Percentiles rank a stretch among this genome's conserved stretches.
phyloP scores from a whole-genome alignment of 192 early-diverging fungal genomes.

The Coemansia aciculifera region DNA sequence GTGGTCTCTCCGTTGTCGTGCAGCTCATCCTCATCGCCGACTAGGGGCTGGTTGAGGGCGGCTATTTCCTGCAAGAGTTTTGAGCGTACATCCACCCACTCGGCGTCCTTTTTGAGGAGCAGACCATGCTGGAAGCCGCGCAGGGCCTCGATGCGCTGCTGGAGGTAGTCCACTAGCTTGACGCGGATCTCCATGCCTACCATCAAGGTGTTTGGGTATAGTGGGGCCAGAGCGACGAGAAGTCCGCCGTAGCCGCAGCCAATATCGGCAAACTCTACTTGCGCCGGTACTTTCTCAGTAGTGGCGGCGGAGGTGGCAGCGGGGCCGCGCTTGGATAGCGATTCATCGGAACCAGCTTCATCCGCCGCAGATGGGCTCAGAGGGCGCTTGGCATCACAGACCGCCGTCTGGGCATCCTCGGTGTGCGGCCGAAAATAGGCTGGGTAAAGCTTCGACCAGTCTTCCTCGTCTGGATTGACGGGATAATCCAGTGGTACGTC shows the following conservation, averaged over 20 bases:
- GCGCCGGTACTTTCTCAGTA: constrained; percentile 4
- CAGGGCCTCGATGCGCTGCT: constrained; percentile 83
- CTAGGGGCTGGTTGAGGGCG: constrained; percentile 6
- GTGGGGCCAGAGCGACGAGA: constrained; percentile 79
- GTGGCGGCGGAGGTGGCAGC: not conserved
- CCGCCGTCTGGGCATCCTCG: constrained; percentile 7
- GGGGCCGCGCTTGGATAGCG: constrained; percentile 34
- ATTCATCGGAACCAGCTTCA: not conserved
- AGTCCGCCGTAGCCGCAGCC: constrained; percentile 98
- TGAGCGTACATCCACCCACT: constrained; percentile 55
- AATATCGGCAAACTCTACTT: constrained; percentile 96
- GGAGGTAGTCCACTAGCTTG: constrained; percentile 93
- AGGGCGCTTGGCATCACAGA: constrained; percentile 21
- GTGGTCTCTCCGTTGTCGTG: constrained; percentile 52
- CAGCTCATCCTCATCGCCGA: constrained; percentile 26
- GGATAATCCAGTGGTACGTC: constrained; percentile 93
- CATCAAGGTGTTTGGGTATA: constrained; percentile 92
- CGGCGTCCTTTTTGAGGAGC: constrained; percentile 12
- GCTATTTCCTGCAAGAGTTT: constrained; percentile 40
- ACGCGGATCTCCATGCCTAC: constrained; percentile 99
- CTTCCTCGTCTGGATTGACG: constrained; percentile 74
- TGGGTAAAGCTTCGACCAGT: constrained; percentile 92
- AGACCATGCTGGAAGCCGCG: constrained; percentile 61
- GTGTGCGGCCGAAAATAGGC: constrained; percentile 39
- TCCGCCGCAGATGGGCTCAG: constrained; percentile 13